Base-by-base conservation (phyloP, 495 filamentous ascomycete species). In the Tuber indicum region DNA sequence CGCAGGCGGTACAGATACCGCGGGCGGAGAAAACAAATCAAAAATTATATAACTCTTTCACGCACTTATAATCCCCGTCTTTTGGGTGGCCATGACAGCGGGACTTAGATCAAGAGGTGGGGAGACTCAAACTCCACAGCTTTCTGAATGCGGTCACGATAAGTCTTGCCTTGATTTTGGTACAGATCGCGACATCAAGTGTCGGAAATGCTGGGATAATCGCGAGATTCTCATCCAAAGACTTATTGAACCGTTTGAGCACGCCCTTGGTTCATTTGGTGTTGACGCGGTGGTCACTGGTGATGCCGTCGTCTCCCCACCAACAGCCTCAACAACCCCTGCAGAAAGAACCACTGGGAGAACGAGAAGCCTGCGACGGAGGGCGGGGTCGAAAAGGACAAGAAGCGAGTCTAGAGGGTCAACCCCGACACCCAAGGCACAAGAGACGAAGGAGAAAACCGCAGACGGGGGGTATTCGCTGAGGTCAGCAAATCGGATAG, bases 111-210 rank as follows among this genome's bases (percentile, higher is more conserved):
- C 58, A 66, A 66, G 58, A 36, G 58, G 58, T 36, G 58, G 58
- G 58, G 58, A 66, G 58, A 66, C 58, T 66, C 75, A 79, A 80
- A 32, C 72, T 71, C 77, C 75, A 2, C 78, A 81, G 47, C 73
- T 82, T 49, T 75, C 81, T 45, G 81, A 82, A 26, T 82, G 81
- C 72, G 81, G 81, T 23, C 81, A 82, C 69, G 81, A 82, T 47
- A 72, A 75, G 47, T 77, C 79, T 16, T 71, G 71, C 46, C 70
- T 82, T 41, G 75, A 82, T 70, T 70, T 82, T 47, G 71, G 71
- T 43, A 74, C 62, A 16, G 81, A 82, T 74, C 81, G 81, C 72
- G 81, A 82, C 70, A 75, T 82, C 5, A 74, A 79, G 44, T 82
- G 81, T 70, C 76, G 76, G 70, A 46, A 73, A 43, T 82, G 81